phyloP scores from a whole-genome alignment of 1,284 basidiomycete species.

The Fistulinella cinereoalba region DNA sequence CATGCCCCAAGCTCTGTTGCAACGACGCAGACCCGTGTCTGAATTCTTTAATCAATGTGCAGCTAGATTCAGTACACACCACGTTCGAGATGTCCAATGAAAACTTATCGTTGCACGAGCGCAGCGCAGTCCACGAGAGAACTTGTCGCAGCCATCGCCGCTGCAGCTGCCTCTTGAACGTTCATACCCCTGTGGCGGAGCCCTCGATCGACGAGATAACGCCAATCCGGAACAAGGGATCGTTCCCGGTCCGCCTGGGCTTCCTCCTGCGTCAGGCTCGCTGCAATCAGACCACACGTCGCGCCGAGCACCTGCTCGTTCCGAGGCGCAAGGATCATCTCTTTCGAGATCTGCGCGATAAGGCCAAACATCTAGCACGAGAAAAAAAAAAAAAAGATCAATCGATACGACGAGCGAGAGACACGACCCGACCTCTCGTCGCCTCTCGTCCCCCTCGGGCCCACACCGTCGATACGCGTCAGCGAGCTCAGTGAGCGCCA shows the following conservation, averaged over 20 bases:
- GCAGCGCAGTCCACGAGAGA: conserved; percentile 59
- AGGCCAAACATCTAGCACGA: conserved; percentile 53
- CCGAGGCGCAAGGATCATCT: conserved; percentile 61
- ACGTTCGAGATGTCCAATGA: conserved; percentile 6
- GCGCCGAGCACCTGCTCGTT: conserved; percentile 75
- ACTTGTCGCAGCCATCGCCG: conserved; percentile 66
- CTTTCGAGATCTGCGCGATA: conserved; percentile 53
- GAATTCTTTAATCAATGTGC: conserved; percentile 69
- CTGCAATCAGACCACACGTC: conserved; percentile 71
- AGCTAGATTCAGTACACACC: conserved; percentile 20
- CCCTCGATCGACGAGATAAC: conserved; percentile 65
- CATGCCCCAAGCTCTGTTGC: conserved; percentile 75
- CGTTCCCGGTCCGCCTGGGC: conserved; percentile 38
- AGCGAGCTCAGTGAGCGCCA: conserved; percentile 72
- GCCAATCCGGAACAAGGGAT: conserved; percentile 58
- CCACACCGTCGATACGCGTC: conserved; percentile 42
- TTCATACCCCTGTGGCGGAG: conserved; percentile 62
- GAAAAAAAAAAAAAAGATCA: conserved; percentile 1
- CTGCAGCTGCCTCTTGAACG: conserved; percentile 76
- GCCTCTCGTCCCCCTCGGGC: conserved; percentile 32
- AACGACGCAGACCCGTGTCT: conserved; percentile 49
- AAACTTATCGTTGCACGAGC: conserved; percentile 67
- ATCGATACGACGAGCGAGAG: not conserved
- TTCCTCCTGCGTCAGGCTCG: conserved; percentile 58
- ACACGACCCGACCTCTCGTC: conserved; percentile 36